Conservation (phyloP, 331 rosid species). For the Cydonia oblonga region DNA sequence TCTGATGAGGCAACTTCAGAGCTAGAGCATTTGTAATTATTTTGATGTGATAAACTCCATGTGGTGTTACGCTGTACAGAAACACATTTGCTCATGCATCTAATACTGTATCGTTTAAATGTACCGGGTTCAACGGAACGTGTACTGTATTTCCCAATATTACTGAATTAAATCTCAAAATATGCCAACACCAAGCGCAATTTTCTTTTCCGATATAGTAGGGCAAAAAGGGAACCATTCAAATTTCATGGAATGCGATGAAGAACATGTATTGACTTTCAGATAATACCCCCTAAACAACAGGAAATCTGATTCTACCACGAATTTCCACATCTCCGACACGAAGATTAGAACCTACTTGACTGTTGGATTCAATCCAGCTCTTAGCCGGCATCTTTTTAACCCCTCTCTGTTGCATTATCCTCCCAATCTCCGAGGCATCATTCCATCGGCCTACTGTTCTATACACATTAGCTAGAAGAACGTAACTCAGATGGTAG, state of each 20-base stretch:
- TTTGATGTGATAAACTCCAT: slow-evolving; percentile 1
- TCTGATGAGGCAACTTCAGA: slow-evolving; percentile 13
- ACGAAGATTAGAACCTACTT: slow-evolving; percentile 21
- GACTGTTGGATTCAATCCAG: slow-evolving; percentile 50
- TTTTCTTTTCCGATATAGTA: not conserved
- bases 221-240: not conserved
- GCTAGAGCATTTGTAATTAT: slow-evolving; percentile 7
- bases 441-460: slow-evolving; percentile 76
- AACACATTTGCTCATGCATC: not conserved
- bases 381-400: slow-evolving; percentile 69
- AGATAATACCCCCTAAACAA: slow-evolving; percentile 15
- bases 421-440: slow-evolving; percentile 48
- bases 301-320: slow-evolving; percentile 5
- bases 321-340: slow-evolving; percentile 10
- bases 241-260: not conserved
- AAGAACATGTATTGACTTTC: not conserved
- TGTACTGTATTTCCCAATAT: too few species aligned
- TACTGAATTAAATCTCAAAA: too few species aligned
- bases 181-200: not conserved
- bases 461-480: slow-evolving; percentile 61
- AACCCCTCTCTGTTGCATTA: slow-evolving; percentile 72
- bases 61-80: not conserved
- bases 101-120: too few species aligned
- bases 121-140: too few species aligned
- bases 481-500: slow-evolving; percentile 64